Evolutionary conservation across 805 yeast species (phyloP), one percentile per base, ranked within the genome.

Genomic region (Candida morakotiae): DNA sequence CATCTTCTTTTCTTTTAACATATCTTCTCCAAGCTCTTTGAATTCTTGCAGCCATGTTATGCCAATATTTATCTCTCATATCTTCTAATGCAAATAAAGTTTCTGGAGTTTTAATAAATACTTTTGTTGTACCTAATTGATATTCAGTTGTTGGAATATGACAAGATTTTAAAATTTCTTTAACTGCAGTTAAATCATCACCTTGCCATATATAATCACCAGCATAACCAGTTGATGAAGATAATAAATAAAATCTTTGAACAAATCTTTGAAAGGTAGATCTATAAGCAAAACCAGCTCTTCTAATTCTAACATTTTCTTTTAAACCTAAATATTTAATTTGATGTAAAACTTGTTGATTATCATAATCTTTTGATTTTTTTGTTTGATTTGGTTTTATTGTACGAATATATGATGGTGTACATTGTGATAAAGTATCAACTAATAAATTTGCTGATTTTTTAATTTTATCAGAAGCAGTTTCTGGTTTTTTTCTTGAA

Each of bases 281-380:
- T 64, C 98, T 82, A 55, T 89, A 93, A 1, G 98, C 98, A 62
- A 93, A 93, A 33, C 98, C 98, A 0, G 98, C 98, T 69, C 98
- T 83, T 71, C 98, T 80, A 48, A 93, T 93, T 45, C 98, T 78
- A 35, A 93, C 98, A 60, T 93, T 93, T 61, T 93, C 98, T 55
- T 93, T 93, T 60, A 93, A 70, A 57, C 98, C 98, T 47, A 93
- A 72, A 60, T 93, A 93, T 55, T 93, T 93, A 48, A 93, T 83
- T 67, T 93, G 98, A 61, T 93, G 98, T 47, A 93, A 69, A 6
- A 93, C 98, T 47, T 88, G 95, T 38, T 76, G 79, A 39, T 79
- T 80, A 54, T 89, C 95, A 57, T 86, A 93, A 51, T 91, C 98
- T 27, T 80, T 68, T 11, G 98, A 94, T 6, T 91, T 82, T 53